Evolutionary conservation across 108 stramenopile species (phyloP), one percentile per base, ranked within the genome.

Genomic region (Cyclostephanos tholiformis): DNA sequence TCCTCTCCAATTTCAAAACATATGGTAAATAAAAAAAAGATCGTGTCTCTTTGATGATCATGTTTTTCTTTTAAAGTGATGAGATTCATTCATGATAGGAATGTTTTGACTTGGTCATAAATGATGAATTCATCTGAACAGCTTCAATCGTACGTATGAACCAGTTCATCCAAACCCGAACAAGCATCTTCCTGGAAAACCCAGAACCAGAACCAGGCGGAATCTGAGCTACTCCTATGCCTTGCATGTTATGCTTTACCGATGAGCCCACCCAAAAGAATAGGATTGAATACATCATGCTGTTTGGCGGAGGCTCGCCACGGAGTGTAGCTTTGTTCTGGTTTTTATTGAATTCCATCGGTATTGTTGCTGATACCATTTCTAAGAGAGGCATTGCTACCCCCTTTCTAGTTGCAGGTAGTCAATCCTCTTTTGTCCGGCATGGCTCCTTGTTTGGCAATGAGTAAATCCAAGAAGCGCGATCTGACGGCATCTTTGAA

Each of bases 231-330:
- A 66, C 71, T 10, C 92, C 92, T 65, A 64, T 69, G n/a, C 92
- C 90, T 30, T 87, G 67, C 17, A 81, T 41, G 36, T 65, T 74
- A 66, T 93, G 92, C 17, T 80, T 70, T 4, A 93, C 92, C 46
- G 30, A 29, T 16, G 79, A 75, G 6, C 92, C 92, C 12, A 91
- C 82, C 11, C 90, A 90, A 67, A 78, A 93, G 59, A 93, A 91
- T 71, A 84, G 69, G 13, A 84, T 89, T 6, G 90, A 90, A 73
- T 91, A n/a, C n/a, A n/a, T 88, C 20, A 82, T 38, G 46, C 66
- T 5, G 20, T 27, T 30, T 14, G 80, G 75, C 48, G 76, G 76
- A 32, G 48, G n/a, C n/a, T 79, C 68, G 25, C 55, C 67, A 58
- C 59, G 14, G 23, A 53, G 22, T 22, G 53, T 35, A 22, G 22